Evolutionary conservation across 306 rosid genomes (phyloP), one percentile per base, ranked within the genome.

Genomic region (Lathyrus aphaca): DNA sequence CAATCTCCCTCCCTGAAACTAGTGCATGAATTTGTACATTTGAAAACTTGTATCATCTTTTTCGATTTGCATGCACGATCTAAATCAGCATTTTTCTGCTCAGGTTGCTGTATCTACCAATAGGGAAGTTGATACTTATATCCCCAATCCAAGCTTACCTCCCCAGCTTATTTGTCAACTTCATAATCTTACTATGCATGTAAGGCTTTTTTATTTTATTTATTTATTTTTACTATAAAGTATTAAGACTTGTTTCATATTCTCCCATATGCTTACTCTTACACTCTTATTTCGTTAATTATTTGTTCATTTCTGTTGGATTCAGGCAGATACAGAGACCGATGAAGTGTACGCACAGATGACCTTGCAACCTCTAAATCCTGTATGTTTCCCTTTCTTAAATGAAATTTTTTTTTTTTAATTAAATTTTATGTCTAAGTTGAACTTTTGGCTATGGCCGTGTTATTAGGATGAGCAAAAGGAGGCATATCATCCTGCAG

Each of bases 131-230:
- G 86, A 82, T 71, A 80, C 74, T 38, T 83, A 82, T 30, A 79
- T 79, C 12, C 83, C 86, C 32, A 82, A 75, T 77, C 83, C 86
- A 67, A 79, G 81, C 67, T 75, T 79, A 60, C 79, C 86, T 38
- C 83, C 86, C 2, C 98, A 93, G 68, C 98, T 93, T 63, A 79
- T 88, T 66, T 93, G 98, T 71, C 98, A 93, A 75, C 98, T 93
- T 76, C 97, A 90, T 80, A 93, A 90, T 67, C 71, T 93, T 81
- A 93, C 97, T 23, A 93, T 93, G 98, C 98, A 90, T 72, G 98
- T 93, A 85, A 86, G 87, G 79, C 79, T 74, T 63, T 63, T 63
- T 73, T 68, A 30, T 70, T 70, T 45, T 23, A 29, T 29, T 77
- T 62, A 43, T 46, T 56, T 74, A 21, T 23, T 46, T 1, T 23